A percentile compares a stretch with the other conserved stretches of the same genome.
Conservation (phyloP, 2,329 filamentous ascomycete species). For the Mycocentrospora acerina region DNA sequence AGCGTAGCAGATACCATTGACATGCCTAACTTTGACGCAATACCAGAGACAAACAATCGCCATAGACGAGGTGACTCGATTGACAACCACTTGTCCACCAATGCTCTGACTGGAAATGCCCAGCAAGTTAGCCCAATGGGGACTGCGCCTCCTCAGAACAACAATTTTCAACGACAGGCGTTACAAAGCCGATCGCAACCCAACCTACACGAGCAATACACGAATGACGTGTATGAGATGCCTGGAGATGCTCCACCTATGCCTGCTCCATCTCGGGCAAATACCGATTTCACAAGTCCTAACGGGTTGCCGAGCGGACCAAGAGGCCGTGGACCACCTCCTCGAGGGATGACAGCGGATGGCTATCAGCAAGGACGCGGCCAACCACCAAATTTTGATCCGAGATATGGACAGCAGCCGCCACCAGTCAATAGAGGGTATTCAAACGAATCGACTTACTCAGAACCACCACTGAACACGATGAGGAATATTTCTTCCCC, state of each 20-base stretch:
- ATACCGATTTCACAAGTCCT: slow-evolving; percentile 40
- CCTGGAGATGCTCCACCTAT: slow-evolving; percentile 59
- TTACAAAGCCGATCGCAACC: slow-evolving; percentile 68
- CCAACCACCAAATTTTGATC: slow-evolving; percentile 28
- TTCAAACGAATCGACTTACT: slow-evolving; percentile 38
- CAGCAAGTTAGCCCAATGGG: slow-evolving; percentile 9
- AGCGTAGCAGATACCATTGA: slow-evolving; percentile 52
- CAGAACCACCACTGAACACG: slow-evolving; percentile 37
- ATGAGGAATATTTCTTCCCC: slow-evolving; percentile 33
- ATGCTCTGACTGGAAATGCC: not conserved
- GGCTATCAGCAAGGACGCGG: slow-evolving; percentile 8
- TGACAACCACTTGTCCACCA: slow-evolving; percentile 35
- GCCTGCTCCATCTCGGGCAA: slow-evolving; percentile 52
- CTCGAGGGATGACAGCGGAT: slow-evolving; percentile 24
- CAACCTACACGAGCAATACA: slow-evolving; percentile 51
- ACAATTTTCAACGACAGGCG: slow-evolving; percentile 42
- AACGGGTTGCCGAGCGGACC: slow-evolving; percentile 29
- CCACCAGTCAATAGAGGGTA: slow-evolving; percentile 36
- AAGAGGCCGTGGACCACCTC: slow-evolving; percentile 30
- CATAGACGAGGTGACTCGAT: slow-evolving; percentile 42
- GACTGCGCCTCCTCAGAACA: slow-evolving; percentile 7
- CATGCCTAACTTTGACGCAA: slow-evolving; percentile 65
- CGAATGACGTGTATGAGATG: slow-evolving; percentile 66
- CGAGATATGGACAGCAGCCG: slow-evolving; percentile 29
- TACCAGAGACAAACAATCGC: slow-evolving; percentile 40